phyloP scores from a whole-genome alignment of 129 eudicot species.

The Centaurea solstitialis region DNA sequence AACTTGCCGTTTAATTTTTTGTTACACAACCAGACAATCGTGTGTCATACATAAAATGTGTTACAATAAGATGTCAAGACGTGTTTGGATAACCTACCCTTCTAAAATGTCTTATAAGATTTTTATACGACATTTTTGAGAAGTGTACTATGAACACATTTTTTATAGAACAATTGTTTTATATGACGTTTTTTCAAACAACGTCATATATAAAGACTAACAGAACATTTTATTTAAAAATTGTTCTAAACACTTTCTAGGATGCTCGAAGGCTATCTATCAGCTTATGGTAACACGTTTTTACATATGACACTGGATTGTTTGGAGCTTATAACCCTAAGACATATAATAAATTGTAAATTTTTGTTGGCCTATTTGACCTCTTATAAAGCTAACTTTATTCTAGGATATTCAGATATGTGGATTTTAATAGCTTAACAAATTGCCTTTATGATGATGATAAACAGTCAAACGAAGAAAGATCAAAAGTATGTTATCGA shows the following conservation, averaged over 20 bases:
- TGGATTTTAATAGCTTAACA: not conserved
- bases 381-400: not conserved
- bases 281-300: not conserved
- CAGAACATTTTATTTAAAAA: not conserved
- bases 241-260: not conserved
- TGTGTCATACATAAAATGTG: no score
- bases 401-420: not conserved
- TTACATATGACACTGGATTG: not conserved
- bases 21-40: not conserved
- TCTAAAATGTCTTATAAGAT: not conserved
- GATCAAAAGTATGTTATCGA: slow-evolving; percentile 41
- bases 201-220: not conserved
- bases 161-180: no score
- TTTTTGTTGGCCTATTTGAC: not conserved
- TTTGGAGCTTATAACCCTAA: not conserved
- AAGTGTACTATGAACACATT: not conserved
- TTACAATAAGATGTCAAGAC: not conserved
- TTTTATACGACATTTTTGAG: not conserved
- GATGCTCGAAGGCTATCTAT: not conserved
- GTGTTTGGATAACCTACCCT: not conserved
- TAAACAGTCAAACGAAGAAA: slow-evolving; percentile 38
- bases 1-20: no score
- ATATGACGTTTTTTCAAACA: not conserved
- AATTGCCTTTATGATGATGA: not conserved
- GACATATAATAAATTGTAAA: not conserved